Base-by-base conservation (phyloP, 176 grass and related monocot species). In the Paspalum vaginatum region DNA sequence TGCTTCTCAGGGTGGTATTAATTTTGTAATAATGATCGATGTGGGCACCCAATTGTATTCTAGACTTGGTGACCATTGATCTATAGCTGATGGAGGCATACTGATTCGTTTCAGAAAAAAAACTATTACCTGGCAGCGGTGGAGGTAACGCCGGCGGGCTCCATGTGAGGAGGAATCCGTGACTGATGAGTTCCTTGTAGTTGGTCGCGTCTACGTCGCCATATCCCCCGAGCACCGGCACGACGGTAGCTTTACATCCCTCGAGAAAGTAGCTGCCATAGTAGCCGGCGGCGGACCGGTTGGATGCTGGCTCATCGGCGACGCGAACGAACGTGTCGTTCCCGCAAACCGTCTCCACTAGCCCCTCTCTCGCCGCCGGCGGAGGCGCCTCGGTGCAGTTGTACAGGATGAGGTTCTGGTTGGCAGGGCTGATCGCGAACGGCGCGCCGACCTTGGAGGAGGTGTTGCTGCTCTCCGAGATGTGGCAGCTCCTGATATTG, bases 121-220 rank as follows among this genome's bases (percentile, higher is more conserved):
- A 32, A 52, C 16, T n/a, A 3, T 58, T 60, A 60, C 57, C 57
- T 59, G 24, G 9, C 44, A 1, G 3, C 16, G 45, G 1, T 3
- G 32, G 32, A 2, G 32, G 32, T 32, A 32, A 32, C 32, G 32
- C 32, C 32, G 26, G 38, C 16, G 0, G 43, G 24, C 3, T 25
- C 80, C 80, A 83, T 21, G 80, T 83, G 5, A 78, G 32, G 14
- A 78, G 74, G 79, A 83, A 83, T 0, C 86, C 86, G 0, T 43
- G 26, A 0, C 50, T 6, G 27, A 73, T 16, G 57, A 84, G 81
- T 10, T 59, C 0, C 9, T 3, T 0, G 17, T 88, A 79, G 0
- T 16, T 8, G 3, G 58, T 43, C 0, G 80, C 59, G 5, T 73
- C 65, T 41, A 4, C 27, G 15, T 42, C 2, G 4, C 26, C 61